phyloP scores from a whole-genome alignment of 2,329 filamentous ascomycete genomes.

The Fusarium albosuccineum region DNA sequence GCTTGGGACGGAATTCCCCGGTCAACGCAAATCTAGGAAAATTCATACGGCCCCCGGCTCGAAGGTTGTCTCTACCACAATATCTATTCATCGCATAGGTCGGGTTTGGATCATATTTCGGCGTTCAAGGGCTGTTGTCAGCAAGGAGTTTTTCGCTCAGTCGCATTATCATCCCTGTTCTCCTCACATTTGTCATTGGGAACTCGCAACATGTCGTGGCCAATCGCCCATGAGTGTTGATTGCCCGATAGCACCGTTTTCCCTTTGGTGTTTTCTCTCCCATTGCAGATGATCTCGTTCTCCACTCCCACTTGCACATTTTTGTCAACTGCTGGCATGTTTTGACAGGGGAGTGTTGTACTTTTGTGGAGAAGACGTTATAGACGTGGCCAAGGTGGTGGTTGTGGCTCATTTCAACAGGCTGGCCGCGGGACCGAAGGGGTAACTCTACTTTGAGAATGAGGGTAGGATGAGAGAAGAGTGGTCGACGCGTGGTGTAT shows the following conservation, averaged over 20 bases:
- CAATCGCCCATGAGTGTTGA: not conserved
- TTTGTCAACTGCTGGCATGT: conserved; percentile 12
- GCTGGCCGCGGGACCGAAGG: conserved; percentile 6
- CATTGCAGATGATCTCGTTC: not conserved
- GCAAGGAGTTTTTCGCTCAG: conserved; percentile 27
- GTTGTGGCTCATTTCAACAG: not conserved
- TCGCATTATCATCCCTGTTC: conserved; percentile 4
- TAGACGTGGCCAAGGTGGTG: conserved; percentile 20
- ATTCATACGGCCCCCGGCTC: not conserved
- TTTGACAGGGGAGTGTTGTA: conserved; percentile 4
- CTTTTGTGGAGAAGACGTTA: conserved; percentile 9
- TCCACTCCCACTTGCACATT: conserved; percentile 1
- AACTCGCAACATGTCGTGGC: conserved; percentile 1
- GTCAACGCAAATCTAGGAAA: conserved; percentile 50
- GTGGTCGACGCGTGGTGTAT: conserved; percentile 27
- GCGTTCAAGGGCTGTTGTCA: conserved; percentile 36
- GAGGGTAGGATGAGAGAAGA: conserved; percentile 7
- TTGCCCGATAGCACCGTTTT: too few species aligned
- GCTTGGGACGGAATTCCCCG: conserved; percentile 62
- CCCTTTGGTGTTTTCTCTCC: not conserved
- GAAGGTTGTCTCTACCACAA: conserved; percentile 17
- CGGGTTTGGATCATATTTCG: conserved; percentile 38
- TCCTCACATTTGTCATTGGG: conserved; percentile 2
- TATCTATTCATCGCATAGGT: conserved; percentile 31
- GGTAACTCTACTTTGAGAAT: conserved; percentile 27